phyloP scores from a whole-genome alignment of 129 eudicot genomes.

The Flaveria trinervia region DNA sequence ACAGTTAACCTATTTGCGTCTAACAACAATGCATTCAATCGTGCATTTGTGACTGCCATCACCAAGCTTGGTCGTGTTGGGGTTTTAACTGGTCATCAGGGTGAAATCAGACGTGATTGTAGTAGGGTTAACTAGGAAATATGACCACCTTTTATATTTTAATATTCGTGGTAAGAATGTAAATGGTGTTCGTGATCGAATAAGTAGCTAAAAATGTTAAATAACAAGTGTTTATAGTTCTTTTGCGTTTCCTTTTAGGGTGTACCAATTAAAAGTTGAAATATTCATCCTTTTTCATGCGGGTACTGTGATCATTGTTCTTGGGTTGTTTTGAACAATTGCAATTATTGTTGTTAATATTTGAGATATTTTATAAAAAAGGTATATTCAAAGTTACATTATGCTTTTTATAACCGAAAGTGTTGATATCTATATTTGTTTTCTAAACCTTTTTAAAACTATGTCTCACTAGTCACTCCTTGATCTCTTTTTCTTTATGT shows the following conservation, averaged over 20 bases:
- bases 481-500: not conserved
- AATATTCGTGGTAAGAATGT: not conserved
- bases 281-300: not conserved
- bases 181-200: not conserved
- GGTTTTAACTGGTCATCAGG: constrained; percentile 51
- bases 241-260: not conserved
- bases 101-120: constrained; percentile 57
- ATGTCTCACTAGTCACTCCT: too few relatives aligned
- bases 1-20: constrained; percentile 44
- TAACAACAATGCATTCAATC: constrained; percentile 33
- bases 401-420: not conserved
- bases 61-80: constrained; percentile 61
- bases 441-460: too few relatives aligned
- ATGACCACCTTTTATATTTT: not conserved
- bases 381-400: not conserved
- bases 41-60: constrained; percentile 52
- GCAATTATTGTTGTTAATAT: not conserved
- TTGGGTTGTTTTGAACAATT: not conserved
- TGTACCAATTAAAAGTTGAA: not conserved
- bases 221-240: not conserved
- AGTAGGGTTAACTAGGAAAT: constrained; percentile 19
- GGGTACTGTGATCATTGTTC: not conserved
- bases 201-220: constrained; percentile 18
- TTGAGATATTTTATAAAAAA: not conserved
- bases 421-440: not conserved